phyloP scores from a whole-genome alignment of 306 rosid genomes.

The Castanospermum australe region DNA sequence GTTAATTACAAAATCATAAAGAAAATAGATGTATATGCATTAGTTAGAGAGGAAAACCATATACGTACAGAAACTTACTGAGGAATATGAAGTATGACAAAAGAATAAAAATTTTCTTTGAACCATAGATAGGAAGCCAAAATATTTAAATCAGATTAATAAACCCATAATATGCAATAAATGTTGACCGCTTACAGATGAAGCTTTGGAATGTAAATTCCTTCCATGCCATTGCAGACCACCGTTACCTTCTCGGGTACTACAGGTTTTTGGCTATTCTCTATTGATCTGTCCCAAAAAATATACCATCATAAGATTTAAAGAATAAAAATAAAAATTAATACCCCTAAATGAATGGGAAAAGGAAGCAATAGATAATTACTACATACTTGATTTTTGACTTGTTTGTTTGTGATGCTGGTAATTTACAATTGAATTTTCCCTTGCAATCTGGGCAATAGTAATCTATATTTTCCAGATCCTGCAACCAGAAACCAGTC shows the following conservation, averaged over 20 bases:
- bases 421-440: conserved; percentile 40
- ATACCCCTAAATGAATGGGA: conserved; percentile 14
- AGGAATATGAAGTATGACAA: too few species aligned
- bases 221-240: conserved; percentile 98
- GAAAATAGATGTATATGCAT: not conserved
- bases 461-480: conserved; percentile 69
- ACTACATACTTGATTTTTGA: conserved; percentile 53
- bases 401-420: conserved; percentile 39
- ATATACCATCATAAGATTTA: conserved; percentile 21
- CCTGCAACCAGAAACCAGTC: conserved; percentile 50
- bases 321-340: conserved; percentile 21
- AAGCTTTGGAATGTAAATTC: conserved; percentile 69
- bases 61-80: not conserved
- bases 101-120: not conserved
- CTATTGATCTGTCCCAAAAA: conserved; percentile 52
- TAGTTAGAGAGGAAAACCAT: not conserved
- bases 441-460: conserved; percentile 92
- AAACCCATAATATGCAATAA: conserved; percentile 15
- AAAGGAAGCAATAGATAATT: not conserved
- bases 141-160: not conserved
- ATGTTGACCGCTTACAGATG: conserved; percentile 72
- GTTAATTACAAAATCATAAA: not conserved
- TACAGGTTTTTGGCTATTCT: conserved; percentile 34
- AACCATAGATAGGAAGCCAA: not conserved
- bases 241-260: conserved; percentile 62